Base-by-base conservation (phyloP, 352 stramenopile genomes). In the Pythium sp. region DNA sequence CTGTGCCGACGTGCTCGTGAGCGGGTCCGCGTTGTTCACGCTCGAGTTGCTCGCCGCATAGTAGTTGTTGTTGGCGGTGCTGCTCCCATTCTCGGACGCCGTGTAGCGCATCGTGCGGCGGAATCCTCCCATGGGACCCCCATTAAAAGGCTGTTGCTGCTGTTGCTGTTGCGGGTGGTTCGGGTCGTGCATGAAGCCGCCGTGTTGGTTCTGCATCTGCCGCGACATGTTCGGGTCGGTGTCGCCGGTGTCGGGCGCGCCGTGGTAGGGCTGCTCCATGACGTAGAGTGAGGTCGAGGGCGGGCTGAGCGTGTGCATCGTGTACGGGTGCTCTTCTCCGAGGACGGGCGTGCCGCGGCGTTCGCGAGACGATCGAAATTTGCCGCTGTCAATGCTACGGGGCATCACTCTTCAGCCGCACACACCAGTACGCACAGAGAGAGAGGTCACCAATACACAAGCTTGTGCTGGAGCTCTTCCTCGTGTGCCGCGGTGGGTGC, bases 281-380 rank as follows among this genome's bases (percentile, higher is more conserved):
- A 92, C 79, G 75, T 89, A 91, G n/a, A 90, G 53, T 26, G 76
- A 72, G 38, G 69, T 73, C 41, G 68, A 76, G n/a, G 80, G 73
- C 32, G 77, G 85, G 61, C 76, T 89, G 58, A 78, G 82, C 34
- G 49, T 56, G 57, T 74, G 74, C 65, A 59, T 77, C 65, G 84
- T 80, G 62, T 90, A 92, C 65, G 78, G 81, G 55, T 89, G 74
- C 47, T 93, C 86, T 72, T 92, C 86, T 28, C 65, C 65, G 41
- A 93, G 75, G 58, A 93, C 82, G 47, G 86, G 86, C 30, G 81
- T 92, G 67, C 81, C 80, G 56, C 80, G 81, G 54, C 82, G 79
- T 32, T 87, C 76, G 59, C 75, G 72, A 64, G 72, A 72, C 66
- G 77, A 74, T 67, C 64, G 66, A 32, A 41, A 34, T 22, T 56